Evolutionary conservation across 208 protist species (phyloP), one percentile per base, ranked within the genome.

Genomic region (Leishmania tropica): DNA sequence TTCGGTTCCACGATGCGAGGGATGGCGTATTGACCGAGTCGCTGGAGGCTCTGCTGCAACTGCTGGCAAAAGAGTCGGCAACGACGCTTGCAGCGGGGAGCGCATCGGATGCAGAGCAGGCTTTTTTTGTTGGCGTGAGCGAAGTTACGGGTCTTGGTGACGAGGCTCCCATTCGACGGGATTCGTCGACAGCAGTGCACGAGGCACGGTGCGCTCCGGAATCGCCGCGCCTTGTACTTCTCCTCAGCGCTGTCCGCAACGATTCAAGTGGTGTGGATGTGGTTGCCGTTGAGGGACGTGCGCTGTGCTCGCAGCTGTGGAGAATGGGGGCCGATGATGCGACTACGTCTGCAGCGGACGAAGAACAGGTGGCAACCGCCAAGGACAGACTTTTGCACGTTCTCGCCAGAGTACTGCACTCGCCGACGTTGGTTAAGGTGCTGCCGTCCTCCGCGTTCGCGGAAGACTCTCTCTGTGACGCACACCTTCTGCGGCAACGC

Each of bases 1-100:
- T 80, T n/a, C 45, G 76, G 40, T 58, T 74, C 42, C 68, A 74
- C 68, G 68, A 74, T 47, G 42, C 68, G 68, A 74, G 68, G 3
- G 68, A 45, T n/a, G 68, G 40, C 6, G 68, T 40, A 31, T 21
- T 74, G 42, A 37, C 42, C 37, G 40, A 28, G 17, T 45, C 31
- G 17, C 19, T 74, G 45, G 4, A 5, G 42, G 68, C n/a, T 10
- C 40, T 53, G 68, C 68, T 74, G 68, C 64, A 42, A 7, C 28
- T n/a, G 6, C 64, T 35, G 35, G 64, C 15, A 35, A 70, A n/a
- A 42, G 3, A 70, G 35, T 45, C 17, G 19, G 28, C 64, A 17
- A n/a, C 64, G 31, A n/a, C 35, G 64, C 64, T 62, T 31, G 28
- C 56, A 31, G 24, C 3, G 24, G 56, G 56, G 28, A 31, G 24